phyloP scores from a whole-genome alignment of 495 filamentous ascomycete genomes.

The Chlorociboria aeruginascens region DNA sequence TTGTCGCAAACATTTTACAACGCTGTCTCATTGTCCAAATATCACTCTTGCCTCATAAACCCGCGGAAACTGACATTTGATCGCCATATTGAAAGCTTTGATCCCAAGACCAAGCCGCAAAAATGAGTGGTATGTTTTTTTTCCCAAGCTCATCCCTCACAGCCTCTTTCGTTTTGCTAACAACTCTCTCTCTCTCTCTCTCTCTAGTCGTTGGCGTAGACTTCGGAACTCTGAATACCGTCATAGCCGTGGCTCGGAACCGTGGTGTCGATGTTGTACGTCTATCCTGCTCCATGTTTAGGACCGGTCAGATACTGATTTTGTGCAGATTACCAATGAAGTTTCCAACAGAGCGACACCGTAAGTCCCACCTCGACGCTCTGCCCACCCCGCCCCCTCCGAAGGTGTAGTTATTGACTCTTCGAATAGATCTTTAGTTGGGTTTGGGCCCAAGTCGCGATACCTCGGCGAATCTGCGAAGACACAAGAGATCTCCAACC shows the following conservation, averaged over 20 bases:
- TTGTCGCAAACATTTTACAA: no score
- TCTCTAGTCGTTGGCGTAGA: conserved; percentile 54
- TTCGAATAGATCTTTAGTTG: conserved; percentile 67
- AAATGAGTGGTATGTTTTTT: conserved; percentile 18
- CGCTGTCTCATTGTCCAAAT: no score
- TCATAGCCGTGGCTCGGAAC: conserved; percentile 93
- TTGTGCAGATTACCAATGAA: conserved; percentile 83
- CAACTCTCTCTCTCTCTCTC: not conserved
- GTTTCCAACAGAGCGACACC: conserved; percentile 97
- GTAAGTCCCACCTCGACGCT: conserved; percentile 47
- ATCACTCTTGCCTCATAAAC: no score
- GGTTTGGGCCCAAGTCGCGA: conserved; percentile 86
- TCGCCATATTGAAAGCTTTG: not conserved
- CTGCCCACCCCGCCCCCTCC: not conserved
- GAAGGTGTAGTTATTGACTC: conserved; percentile 18
- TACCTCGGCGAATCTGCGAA: conserved; percentile 92
- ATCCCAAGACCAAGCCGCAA: conserved; percentile 1
- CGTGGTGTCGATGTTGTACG: conserved; percentile 98
- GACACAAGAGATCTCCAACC: conserved; percentile 97
- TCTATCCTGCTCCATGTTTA: conserved; percentile 22
- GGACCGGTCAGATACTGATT: conserved; percentile 5
- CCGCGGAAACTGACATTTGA: no score
- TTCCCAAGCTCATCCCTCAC: not conserved
- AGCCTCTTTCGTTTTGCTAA: conserved; percentile 6
- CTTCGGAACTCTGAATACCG: conserved; percentile 94